Base-by-base conservation (phyloP, 768 basidiomycete genomes). In the Pleurotus cornucopiae region DNA sequence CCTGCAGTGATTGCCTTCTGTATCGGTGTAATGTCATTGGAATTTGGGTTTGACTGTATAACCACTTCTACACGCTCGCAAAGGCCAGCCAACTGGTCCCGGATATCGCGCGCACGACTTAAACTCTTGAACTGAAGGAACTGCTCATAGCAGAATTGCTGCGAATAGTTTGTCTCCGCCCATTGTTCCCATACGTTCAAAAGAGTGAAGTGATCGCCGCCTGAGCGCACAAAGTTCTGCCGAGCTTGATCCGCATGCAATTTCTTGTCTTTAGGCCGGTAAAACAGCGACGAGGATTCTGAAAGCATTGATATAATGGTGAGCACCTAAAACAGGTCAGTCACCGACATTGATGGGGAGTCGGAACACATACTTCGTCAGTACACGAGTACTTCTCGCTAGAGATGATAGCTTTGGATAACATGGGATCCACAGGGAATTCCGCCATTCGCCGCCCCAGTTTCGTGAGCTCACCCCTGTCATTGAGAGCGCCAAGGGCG, bases 121-220 rank as follows among this genome's bases (percentile, higher is more conserved):
- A 99, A 75, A 59, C 90, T 92, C 79, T 98, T 97, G 80, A 88
- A 94, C 67, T 96, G 95, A 48, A 97, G 71, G 73, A 91, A 98
- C 61, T 95, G 91, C 66, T 96, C 94, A 67, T 95, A 97, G 65
- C 93, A 95, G 73, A 93, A 97, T 64, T 95, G 92, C 67, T 98
- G 93, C 18, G 93, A 95, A 67, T 94, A 98, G 65, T 94, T 94
- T 20, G 95, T 92, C 60, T 99, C 97, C 16, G 91, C 91, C 97
- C 97, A 99, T 66, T 98, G 95, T 68, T 98, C 95, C 89, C 94
- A 98, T 11, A 98, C 93, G 67, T 98, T 98, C 23, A 99, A 79
- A 20, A 99, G 72, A 5, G 96, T 98, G 67, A 98, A 99, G 73
- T 98, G 97, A 65, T 99, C 97, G 20, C 97, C 97, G 25, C 97